These are phyloP conservation scores for Verticillium nonalfalfae DNA, from an alignment of 2,329 filamentous ascomycete species.

Conservation along the genomic window DNA sequence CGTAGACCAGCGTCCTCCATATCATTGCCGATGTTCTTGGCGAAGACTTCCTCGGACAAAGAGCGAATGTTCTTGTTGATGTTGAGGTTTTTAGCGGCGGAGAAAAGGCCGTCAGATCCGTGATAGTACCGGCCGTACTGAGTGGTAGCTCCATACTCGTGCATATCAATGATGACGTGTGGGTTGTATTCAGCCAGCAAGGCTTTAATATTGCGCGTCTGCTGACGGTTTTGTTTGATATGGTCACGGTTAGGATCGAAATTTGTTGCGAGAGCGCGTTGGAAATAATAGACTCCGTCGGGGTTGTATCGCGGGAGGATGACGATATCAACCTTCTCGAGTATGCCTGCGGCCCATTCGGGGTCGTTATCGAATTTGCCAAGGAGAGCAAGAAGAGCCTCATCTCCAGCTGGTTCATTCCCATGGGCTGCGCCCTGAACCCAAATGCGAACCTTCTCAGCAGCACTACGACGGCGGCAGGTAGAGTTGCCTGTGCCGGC, in stretches of 20 bases:
- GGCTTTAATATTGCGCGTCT: slow-evolving; percentile 22
- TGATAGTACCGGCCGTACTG: slow-evolving; percentile 13
- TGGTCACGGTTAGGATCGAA: slow-evolving; percentile 26
- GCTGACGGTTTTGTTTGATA: slow-evolving; percentile 22
- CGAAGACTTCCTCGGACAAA: slow-evolving; percentile 20
- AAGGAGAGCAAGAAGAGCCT: slow-evolving; percentile 20
- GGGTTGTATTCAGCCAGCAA: slow-evolving; percentile 19
- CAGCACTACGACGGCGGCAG: neutral
- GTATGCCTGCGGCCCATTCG: slow-evolving; percentile 19
- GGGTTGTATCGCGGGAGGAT: slow-evolving; percentile 24
- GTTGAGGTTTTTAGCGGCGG: slow-evolving; percentile 25
- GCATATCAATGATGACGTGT: slow-evolving; percentile 23
- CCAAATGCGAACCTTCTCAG: slow-evolving; percentile 21
- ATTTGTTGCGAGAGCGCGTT: slow-evolving; percentile 19
- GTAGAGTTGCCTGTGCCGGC: neutral
- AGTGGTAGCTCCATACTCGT: slow-evolving; percentile 18
- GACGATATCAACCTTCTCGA: slow-evolving; percentile 20
- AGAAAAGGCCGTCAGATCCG: slow-evolving; percentile 19
- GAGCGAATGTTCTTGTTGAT: slow-evolving; percentile 21
- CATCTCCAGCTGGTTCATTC: slow-evolving; percentile 24
- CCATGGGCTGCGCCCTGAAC: slow-evolving; percentile 23
- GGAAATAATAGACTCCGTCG: slow-evolving; percentile 26
- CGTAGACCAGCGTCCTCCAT: slow-evolving; percentile 20
- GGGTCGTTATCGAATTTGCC: slow-evolving; percentile 21
- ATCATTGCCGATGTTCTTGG: slow-evolving; percentile 17